Base-by-base conservation (phyloP, 495 filamentous ascomycete genomes). In the Xylaria flabelliformis region DNA sequence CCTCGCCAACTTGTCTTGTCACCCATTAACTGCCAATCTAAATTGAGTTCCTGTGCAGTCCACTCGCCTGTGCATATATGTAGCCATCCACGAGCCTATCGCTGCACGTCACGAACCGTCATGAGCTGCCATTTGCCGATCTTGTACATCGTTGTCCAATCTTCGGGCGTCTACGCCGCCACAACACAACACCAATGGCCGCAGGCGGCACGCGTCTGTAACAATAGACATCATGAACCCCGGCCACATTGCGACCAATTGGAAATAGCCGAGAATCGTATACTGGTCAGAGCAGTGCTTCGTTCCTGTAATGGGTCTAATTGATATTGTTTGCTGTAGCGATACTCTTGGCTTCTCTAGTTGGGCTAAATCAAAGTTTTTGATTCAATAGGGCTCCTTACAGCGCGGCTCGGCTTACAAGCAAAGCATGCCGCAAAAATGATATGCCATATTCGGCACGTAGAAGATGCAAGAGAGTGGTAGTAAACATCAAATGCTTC, bases 71-170 rank as follows among this genome's bases (percentile, higher is more conserved):
- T 68, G 66, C 51, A 68, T 39, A 51, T 68, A 51, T 39, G 66
- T 68, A 51, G 66, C 66, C 66, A 58, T 29, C 46, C n/a, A 39
- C 29, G 63, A 61, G 70, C 70, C 70, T 72, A 72, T 72, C 26
- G 63, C 70, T 72, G 70, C 63, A 72, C 41, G 70, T 72, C 70
- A 72, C 63, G 70, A 72, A 72, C 44, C 44, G 19, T 61, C 63
- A 51, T 46, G 39, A 48, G 50, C 63, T 72, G 63, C 63, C 26
- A 61, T 61, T 72, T 72, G 70, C 70, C 70, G 70, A 67, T 71
- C 61, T 56, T 56, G 59, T 64, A 48, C 4, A 56, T 42, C 69
- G 32, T 64, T 48, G 59, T 64, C 59, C 69, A 71, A 64, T 71
- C 59, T 64, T 71, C 36, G 36, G 61, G 36, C 58, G 24, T 51